These are phyloP conservation scores for Uronychia binucleata DNA, from an alignment of 73 alveolate species.

Conservation along the genomic window DNA sequence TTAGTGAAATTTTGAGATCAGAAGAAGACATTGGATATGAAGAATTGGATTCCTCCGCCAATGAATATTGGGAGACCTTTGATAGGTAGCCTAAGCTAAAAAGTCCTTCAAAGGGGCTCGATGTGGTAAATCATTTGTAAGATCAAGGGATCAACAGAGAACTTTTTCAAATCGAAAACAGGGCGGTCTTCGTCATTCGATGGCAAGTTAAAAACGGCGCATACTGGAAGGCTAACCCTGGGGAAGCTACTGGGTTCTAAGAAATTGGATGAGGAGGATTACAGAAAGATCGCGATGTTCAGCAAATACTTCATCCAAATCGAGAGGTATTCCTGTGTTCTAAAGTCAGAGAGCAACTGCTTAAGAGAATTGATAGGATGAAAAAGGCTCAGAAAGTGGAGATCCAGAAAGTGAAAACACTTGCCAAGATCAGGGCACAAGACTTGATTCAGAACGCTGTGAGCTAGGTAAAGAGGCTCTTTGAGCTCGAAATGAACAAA, in stretches of 20 bases:
- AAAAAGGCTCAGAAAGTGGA: not conserved
- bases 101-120: not conserved
- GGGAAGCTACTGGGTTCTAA: not conserved
- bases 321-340: not conserved
- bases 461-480: not conserved
- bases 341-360: not conserved
- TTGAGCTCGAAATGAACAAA: not conserved
- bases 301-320: not conserved
- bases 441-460: not conserved
- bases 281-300: not conserved
- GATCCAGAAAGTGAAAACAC: not conserved
- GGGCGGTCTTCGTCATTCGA: not conserved
- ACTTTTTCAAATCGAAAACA: too few species aligned
- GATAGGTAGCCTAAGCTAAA: not conserved
- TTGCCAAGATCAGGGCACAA: not conserved
- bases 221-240: not conserved
- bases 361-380: not conserved
- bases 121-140: not conserved
- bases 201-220: too few species aligned
- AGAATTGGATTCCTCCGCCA: not conserved
- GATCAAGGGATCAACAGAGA: too few species aligned
- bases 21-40: not conserved
- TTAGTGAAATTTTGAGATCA: not conserved
- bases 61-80: not conserved
- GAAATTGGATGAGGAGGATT: not conserved